Evolutionary conservation across 208 protist species (phyloP), one percentile per base, ranked within the genome.

Genomic region (Vickermania ingenoplastis): DNA sequence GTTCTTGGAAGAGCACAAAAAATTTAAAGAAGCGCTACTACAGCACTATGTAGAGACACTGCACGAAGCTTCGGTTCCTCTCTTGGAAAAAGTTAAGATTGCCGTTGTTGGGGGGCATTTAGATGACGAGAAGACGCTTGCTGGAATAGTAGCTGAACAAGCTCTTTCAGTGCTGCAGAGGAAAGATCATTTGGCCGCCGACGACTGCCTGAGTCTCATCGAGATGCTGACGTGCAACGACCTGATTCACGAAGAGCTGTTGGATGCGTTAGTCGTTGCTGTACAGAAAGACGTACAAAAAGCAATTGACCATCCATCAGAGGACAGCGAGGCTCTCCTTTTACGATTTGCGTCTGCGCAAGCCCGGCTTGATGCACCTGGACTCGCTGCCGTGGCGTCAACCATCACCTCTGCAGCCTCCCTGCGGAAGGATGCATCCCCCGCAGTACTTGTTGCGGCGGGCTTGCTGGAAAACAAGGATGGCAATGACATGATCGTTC

Each of bases 231-330:
- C 55, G 50, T 7, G 11, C 0, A 61, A 66, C 29, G 59, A 74
- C 17, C 59, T 62, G 24, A 51, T 76, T 17, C 45, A 73, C 45
- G 78, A 86, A 48, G 61, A 57, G 7, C 71, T 89, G 17, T 45
- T 83, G 53, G 82, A 89, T 50, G 21, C 48, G 5, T 54, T 89
- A 24, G 76, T 69, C 2, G 52, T 29, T 4, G 14, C 59, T 2
- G 27, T 81, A n/a, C 31, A 54, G 36, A 45, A 45, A 45, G 36
- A n/a, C 36, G 17, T 17, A n/a, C 7, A 7, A n/a, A 17, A 45
- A n/a, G 17, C 36, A 17, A 17, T 45, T 45, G 11, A n/a, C 36
- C 17, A 17, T 45, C 17, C 11, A 7, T n/a, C 36, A n/a, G 36
- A 45, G 36, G 36, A 45, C 7, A 7, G 17, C 11, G 36, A 7